Evolutionary conservation across 495 filamentous ascomycete genomes (phyloP), one percentile per base, ranked within the genome.

Genomic region (Achaetomiella virescens): DNA sequence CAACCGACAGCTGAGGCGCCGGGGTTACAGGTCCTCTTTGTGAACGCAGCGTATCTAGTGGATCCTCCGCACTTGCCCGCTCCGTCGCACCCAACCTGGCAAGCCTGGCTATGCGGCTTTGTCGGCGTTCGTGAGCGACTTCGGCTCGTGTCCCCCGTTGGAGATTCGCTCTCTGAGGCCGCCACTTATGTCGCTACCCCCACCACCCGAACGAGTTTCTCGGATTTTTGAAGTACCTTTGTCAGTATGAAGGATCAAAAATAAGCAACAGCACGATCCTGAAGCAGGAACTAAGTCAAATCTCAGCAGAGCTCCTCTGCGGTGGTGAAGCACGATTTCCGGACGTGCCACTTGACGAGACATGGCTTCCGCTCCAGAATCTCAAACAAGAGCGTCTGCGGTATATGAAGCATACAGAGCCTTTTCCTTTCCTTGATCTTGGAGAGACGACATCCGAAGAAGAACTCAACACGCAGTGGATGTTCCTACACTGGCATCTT

Each of bases 201-300:
- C 53, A 55, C 52, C 42, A 60, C n/a, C 67, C 64, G n/a, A 61
- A 66, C 10, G 57, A 61, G 31, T 45, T 70, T 48, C 20, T 72
- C 20, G 55, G 62, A 0, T 56, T 72, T n/a, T 55, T 72, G 40
- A 11, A 50, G 21, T 9, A 46, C 6, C 24, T 54, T 25, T 52
- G 48, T 42, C 31, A 51, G 48, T 14, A 46, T 57, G 46, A 67
- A 59, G 64, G 44, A 49, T 22, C 21, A 2, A 10, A 20, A 44
- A 61, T 54, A n/a, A 21, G 42, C 22, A 18, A 20, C 47, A 52
- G 37, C 20, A 18, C 0, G 6, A 2, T 15, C 53, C 38, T 8
- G 48, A 21, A n/a, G 24, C 11, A 18, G 10, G 48, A 33, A 11
- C 22, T 7, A n/a, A n/a, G n/a, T n/a, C n/a, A n/a, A n/a, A 8